Conservation (phyloP, 495 filamentous ascomycete species). For the Tuber magnatum region DNA sequence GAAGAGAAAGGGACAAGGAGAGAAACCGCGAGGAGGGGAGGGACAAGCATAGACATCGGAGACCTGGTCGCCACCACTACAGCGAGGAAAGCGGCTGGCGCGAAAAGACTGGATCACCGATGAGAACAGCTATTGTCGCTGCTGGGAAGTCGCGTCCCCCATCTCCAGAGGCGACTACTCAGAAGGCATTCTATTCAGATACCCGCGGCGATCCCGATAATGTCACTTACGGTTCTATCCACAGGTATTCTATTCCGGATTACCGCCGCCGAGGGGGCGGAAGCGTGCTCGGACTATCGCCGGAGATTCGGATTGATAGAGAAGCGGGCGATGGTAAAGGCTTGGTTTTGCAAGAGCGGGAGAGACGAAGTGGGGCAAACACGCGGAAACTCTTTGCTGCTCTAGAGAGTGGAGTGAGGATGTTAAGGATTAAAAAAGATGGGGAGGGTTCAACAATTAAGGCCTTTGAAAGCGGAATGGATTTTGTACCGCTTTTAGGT, state of each 20-base stretch:
- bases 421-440: constrained; percentile 43
- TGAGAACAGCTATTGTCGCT: constrained; percentile 7
- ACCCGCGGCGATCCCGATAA: constrained; percentile 57
- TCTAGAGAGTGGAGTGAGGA: constrained; percentile 41
- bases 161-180: constrained; percentile 28
- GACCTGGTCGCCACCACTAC: constrained; percentile 11
- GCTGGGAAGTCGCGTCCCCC: constrained; percentile 18
- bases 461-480: constrained; percentile 38
- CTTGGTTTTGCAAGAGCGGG: constrained; percentile 44
- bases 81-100: constrained; percentile 17
- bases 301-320: constrained; percentile 50
- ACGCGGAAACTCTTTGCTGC: constrained; percentile 42
- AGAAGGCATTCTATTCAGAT: constrained; percentile 45
- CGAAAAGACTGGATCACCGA: constrained; percentile 11
- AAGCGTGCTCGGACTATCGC: constrained; percentile 51
- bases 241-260: constrained; percentile 54
- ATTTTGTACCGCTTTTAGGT: constrained; percentile 47
- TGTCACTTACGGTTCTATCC: constrained; percentile 54
- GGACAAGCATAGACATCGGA: not conserved
- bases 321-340: constrained; percentile 46
- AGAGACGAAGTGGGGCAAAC: constrained; percentile 27
- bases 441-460: constrained; percentile 21
- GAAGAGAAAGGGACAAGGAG: constrained; percentile 11
- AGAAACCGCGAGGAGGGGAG: constrained; percentile 13
- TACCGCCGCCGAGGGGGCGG: constrained; percentile 58